Evolutionary conservation across 1,139 yeast species (phyloP).

Genomic region (Meyerozyma guilliermondii): DNA sequence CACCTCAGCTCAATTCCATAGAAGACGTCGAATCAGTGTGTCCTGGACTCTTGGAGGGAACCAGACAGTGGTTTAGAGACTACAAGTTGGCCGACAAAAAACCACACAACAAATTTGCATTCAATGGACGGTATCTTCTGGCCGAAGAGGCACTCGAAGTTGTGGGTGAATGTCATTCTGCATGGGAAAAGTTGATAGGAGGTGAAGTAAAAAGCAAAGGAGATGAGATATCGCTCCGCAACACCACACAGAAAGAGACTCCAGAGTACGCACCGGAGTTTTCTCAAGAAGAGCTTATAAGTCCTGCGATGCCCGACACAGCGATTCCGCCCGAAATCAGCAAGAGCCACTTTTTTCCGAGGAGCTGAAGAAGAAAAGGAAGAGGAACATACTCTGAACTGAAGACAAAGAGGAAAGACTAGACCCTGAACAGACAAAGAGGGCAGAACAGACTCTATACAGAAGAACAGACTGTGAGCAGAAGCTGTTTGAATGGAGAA

Average conservation of each 20-base stretch:
- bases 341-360: not conserved
- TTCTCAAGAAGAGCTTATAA: not conserved
- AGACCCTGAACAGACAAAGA: not conserved
- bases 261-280: slow-evolving; percentile 29
- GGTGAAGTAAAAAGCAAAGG: slow-evolving; percentile 44
- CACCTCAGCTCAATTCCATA: slow-evolving; percentile 65
- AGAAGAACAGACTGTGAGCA: too few species aligned
- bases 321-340: slow-evolving; percentile 1
- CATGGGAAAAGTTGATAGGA: slow-evolving; percentile 64
- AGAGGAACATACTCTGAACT: not conserved
- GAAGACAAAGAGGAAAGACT: not conserved
- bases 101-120: slow-evolving; percentile 82
- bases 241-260: slow-evolving; percentile 9
- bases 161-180: slow-evolving; percentile 62
- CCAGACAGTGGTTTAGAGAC: slow-evolving; percentile 87
- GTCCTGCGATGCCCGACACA: not conserved
- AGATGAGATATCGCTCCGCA: slow-evolving; percentile 13
- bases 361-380: not conserved
- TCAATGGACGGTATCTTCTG: slow-evolving; percentile 74
- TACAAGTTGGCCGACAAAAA: slow-evolving; percentile 91
- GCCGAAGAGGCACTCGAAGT: slow-evolving; percentile 69
- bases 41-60: slow-evolving; percentile 79
- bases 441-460: too few species aligned
- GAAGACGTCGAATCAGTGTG: slow-evolving; percentile 70
- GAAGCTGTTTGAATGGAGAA: too few species aligned